phyloP scores from a whole-genome alignment of 441 rosid species.

The Raphanus hybrid region DNA sequence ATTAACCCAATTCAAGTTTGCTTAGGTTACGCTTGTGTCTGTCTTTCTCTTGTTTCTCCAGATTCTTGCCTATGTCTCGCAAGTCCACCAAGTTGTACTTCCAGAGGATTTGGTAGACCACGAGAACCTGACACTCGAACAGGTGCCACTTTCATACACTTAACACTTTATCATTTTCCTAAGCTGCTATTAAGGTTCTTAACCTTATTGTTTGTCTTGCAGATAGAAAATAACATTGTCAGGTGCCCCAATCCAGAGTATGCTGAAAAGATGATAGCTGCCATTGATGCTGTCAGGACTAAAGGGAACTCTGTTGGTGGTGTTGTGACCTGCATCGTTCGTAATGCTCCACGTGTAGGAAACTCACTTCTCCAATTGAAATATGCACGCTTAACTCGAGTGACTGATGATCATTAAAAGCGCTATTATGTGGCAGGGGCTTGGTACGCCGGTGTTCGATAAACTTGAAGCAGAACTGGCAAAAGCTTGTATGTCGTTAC shows the following conservation, averaged over 20 bases:
- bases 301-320: slow-evolving; percentile 97
- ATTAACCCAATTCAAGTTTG: not conserved
- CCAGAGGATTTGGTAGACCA: slow-evolving; percentile 76
- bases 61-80: slow-evolving; percentile 95
- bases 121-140: slow-evolving; percentile 69
- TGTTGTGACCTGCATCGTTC: slow-evolving; percentile 91
- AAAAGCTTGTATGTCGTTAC: slow-evolving; percentile 87
- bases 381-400: not conserved
- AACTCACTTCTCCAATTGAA: not conserved
- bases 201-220: slow-evolving; percentile 31
- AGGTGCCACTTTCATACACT: slow-evolving; percentile 51
- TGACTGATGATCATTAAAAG: slow-evolving; percentile 19
- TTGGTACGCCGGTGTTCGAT: slow-evolving; percentile 96
- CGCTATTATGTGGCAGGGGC: slow-evolving; percentile 65
- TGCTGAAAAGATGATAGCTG: slow-evolving; percentile 96
- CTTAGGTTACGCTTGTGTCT: slow-evolving; percentile 13
- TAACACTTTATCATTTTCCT: no score
- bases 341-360: slow-evolving; percentile 86
- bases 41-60: slow-evolving; percentile 39
- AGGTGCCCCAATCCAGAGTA: slow-evolving; percentile 96
- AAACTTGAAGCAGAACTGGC: slow-evolving; percentile 97
- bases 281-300: slow-evolving; percentile 78
- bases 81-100: slow-evolving; percentile 81
- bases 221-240: slow-evolving; percentile 94
- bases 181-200: not conserved